Evolutionary conservation across 108 stramenopile species (phyloP), one percentile per base, ranked within the genome.

Genomic region (Discostella stelligeroides): DNA sequence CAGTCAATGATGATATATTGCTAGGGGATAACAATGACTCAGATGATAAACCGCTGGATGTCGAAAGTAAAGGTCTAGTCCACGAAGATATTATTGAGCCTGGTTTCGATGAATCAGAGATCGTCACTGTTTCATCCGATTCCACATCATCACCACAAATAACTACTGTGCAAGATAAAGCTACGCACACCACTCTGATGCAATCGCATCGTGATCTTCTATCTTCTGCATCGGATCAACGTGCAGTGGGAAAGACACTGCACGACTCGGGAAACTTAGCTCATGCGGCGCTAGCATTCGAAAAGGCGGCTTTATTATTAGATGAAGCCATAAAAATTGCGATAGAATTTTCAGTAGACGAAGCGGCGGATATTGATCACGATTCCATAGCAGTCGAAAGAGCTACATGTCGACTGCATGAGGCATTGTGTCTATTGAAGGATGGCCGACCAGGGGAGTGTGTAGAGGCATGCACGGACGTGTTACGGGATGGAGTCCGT

Each of bases 391-490:
- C 30, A 30, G 53, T 68, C 13, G 93, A 94, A 60, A 74, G 69
- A 25, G 85, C 84, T 11, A 94, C 93, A 1, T 94, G 90, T 81
- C 85, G 86, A 7, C 64, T 94, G 42, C 93, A 94, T 60, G 87
- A 94, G 64, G 87, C 93, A 17, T 76, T 94, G 25, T 94, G 92
- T 72, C 76, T 79, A n/a, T 75, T 91, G 29, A 94, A 94, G 71
- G 47, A 78, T 24, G 73, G 85, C 38, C 38, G 85, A 24, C 82
- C 79, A 25, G 76, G 73, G 18, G 49, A 57, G 28, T 88, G 88
- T 63, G 61, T 87, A 11, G 66, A 76, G n/a, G 80, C 75, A 27
- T 94, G 93, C 70, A 83, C 86, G 2, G 60, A 81, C 60, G 81
- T 91, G 1, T 71, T 93, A 28, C 78, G 62, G 13, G 72, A 80